These are phyloP conservation scores for Ophiosphaerella korrae DNA, from an alignment of 2,329 filamentous ascomycete genomes.

Conservation along the genomic window DNA sequence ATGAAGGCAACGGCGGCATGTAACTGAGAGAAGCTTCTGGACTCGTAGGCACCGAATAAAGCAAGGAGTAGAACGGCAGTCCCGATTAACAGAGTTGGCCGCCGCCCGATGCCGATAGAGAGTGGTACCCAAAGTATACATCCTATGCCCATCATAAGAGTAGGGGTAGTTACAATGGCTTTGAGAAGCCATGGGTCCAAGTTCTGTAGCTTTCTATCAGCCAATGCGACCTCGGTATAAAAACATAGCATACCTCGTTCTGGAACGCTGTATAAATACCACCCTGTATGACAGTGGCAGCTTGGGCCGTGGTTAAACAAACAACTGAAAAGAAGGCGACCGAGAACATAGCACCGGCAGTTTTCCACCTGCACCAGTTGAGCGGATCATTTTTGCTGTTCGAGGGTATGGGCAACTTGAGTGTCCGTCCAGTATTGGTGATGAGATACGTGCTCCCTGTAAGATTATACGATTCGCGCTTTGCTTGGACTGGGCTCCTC, in stretches of 20 bases:
- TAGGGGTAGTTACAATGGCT: conserved; percentile 34
- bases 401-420: conserved; percentile 33
- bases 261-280: conserved; percentile 19
- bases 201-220: conserved; percentile 13
- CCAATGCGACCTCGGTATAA: neutral
- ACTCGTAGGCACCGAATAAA: conserved; percentile 31
- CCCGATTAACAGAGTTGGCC: conserved; percentile 44
- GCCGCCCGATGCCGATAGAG: conserved; percentile 45
- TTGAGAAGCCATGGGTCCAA: conserved; percentile 31
- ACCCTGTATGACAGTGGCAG: conserved; percentile 18
- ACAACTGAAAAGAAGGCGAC: conserved; percentile 19
- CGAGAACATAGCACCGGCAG: conserved; percentile 21
- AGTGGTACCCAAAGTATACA: conserved; percentile 47
- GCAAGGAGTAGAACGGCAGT: conserved; percentile 33
- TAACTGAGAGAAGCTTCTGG: conserved; percentile 32
- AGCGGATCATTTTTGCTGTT: conserved; percentile 30
- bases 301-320: conserved; percentile 25
- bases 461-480: conserved; percentile 33
- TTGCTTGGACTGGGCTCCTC: conserved; percentile 1
- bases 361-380: conserved; percentile 31
- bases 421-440: conserved; percentile 23
- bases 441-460: conserved; percentile 33
- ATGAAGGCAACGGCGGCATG: conserved; percentile 38
- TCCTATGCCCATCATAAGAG: conserved; percentile 44
- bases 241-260: conserved; percentile 12